Base-by-base conservation (phyloP, 2,329 filamentous ascomycete species). In the Fusarium setosum region DNA sequence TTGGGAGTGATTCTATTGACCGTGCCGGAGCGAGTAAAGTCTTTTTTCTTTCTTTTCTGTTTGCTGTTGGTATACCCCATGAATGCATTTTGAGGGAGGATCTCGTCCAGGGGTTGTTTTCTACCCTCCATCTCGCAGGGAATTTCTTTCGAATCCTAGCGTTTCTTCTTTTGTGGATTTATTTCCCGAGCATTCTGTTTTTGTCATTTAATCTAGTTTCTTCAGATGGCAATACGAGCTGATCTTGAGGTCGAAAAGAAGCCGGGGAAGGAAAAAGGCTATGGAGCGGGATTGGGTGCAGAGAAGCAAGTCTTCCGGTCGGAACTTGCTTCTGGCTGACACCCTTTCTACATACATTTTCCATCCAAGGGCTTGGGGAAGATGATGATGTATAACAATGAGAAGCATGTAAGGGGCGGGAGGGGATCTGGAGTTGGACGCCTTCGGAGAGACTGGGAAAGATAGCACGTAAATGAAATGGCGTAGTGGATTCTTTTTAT, bases 341-440 rank as follows among this genome's bases (percentile, higher is more conserved):
- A 12, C 40, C 48, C 59, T 48, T 68, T 72, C 68, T 62, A 70
- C 71, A 74, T 75, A 62, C 59, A 75, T 55, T 29, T 53, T 50
- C 31, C 45, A 52, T 45, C 55, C 48, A 31, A 49, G 51, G 50
- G 31, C 20, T 17, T 13, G 44, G 42, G 51, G 56, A 51, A 45
- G 62, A 56, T 51, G 41, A 37, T 51, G 32, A 50, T 71, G 67
- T 73, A 71, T 59, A 59, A 68, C 50, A 67, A 48, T 54, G 61
- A 57, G 53, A 58, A 65, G 59, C 59, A 59, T 63, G 55, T 59
- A 54, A 58, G 53, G 63, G 52, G 59, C 57, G 61, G 53, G 56
- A 56, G 61, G 59, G 65, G 64, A 65, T 65, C 47, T 65, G 65
- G 60, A 65, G 59, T 56, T 59, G 59, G 49, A 56, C 40, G 37